phyloP scores from a whole-genome alignment of 1,284 basidiomycete genomes.

The Chalciporus sp. region DNA sequence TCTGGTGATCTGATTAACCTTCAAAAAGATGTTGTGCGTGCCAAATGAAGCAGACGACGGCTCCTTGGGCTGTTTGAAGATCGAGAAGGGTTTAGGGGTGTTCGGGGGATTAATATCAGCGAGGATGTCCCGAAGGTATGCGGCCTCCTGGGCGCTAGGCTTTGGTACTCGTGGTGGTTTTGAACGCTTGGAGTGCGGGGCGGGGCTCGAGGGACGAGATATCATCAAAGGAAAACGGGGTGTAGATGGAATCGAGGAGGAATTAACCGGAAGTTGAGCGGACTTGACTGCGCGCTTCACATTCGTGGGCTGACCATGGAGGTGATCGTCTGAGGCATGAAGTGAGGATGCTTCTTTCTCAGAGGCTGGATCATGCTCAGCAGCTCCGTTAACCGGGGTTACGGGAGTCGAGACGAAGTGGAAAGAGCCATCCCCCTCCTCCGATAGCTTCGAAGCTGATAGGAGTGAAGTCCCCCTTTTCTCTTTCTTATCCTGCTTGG shows the following conservation, averaged over 20 bases:
- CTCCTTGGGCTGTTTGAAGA: slow-evolving; percentile 44
- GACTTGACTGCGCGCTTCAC: slow-evolving; percentile 31
- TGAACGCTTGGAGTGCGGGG: slow-evolving; percentile 32
- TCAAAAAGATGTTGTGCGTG: slow-evolving; percentile 30
- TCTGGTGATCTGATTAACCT: slow-evolving; percentile 28
- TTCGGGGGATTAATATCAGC: slow-evolving; percentile 53
- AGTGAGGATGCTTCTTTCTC: slow-evolving; percentile 29
- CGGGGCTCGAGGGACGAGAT: slow-evolving; percentile 26
- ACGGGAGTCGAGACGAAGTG: background rate
- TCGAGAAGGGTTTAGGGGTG: slow-evolving; percentile 42
- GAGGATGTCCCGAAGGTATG: slow-evolving; percentile 65
- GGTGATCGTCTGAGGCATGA: slow-evolving; percentile 29
- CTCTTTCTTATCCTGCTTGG: slow-evolving; percentile 34
- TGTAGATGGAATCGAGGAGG: slow-evolving; percentile 18
- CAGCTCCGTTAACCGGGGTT: slow-evolving; percentile 1
- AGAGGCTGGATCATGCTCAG: background rate
- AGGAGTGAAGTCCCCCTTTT: slow-evolving; percentile 11
- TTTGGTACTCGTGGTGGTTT: slow-evolving; percentile 53
- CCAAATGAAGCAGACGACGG: slow-evolving; percentile 6
- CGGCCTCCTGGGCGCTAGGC: slow-evolving; percentile 54
- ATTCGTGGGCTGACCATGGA: slow-evolving; percentile 28
- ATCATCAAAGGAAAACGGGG: slow-evolving; percentile 26
- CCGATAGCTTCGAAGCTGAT: slow-evolving; percentile 1
- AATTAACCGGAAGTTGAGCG: slow-evolving; percentile 16
- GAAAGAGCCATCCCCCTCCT: slow-evolving; percentile 12